Evolutionary conservation across 768 basidiomycete genomes (phyloP).

Genomic region (Russula dissimulans): DNA sequence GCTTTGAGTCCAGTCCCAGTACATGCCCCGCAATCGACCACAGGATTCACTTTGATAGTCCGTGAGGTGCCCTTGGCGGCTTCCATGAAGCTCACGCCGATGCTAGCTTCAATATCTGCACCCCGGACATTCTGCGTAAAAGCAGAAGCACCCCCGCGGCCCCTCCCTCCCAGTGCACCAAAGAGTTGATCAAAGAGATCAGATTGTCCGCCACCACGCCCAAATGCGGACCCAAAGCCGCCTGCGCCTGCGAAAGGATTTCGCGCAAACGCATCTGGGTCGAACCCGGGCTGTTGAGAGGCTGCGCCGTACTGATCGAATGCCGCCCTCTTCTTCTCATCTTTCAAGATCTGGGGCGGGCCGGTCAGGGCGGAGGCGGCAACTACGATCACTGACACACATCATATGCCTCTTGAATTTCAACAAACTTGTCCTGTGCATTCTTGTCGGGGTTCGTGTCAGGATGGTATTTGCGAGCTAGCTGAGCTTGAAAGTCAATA

Average conservation of each 20-base stretch:
- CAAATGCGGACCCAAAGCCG: conserved; percentile 50
- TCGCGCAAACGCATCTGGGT: conserved; percentile 67
- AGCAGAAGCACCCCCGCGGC: conserved; percentile 35
- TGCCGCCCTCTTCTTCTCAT: conserved; percentile 83
- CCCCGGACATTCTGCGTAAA: conserved; percentile 46
- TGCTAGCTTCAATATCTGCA: conserved; percentile 68
- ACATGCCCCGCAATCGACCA: conserved; percentile 79
- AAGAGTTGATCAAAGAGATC: conserved; percentile 88
- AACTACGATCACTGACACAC: conserved; percentile 37
- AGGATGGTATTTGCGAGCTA: conserved; percentile 96
- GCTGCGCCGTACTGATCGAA: conserved; percentile 91
- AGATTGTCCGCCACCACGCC: conserved; percentile 34
- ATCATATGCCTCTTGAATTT: conserved; percentile 97
- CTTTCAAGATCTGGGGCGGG: conserved; percentile 68
- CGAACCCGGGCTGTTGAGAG: conserved; percentile 90
- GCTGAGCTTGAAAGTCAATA: conserved; percentile 38
- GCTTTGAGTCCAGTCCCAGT: conserved; percentile 78
- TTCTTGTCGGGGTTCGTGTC: conserved; percentile 91
- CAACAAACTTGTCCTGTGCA: conserved; percentile 87
- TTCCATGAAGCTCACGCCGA: conserved; percentile 82
- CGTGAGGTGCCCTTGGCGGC: conserved; percentile 85
- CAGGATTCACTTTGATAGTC: conserved; percentile 66
- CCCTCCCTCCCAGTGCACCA: conserved; percentile 47
- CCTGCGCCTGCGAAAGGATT: conserved; percentile 17
- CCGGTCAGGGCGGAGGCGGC: not conserved